Evolutionary conservation across 2,329 filamentous ascomycete species (phyloP), one percentile per base, ranked within the genome.

Genomic region (Balansia obtecta): DNA sequence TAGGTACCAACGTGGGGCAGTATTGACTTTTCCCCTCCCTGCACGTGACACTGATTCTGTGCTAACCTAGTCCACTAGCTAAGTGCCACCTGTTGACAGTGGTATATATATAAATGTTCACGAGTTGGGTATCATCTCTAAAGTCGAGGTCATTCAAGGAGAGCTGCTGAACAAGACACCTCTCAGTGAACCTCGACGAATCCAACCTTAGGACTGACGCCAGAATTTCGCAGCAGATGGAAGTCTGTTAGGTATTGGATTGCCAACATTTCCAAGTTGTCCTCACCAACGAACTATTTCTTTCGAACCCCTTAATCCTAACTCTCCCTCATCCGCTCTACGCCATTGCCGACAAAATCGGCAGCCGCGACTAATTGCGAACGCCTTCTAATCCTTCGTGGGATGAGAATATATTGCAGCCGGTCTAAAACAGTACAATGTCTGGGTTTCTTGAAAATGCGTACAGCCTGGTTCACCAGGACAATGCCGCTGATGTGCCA

Each of bases 401-500:
- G 15, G 27, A 45, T 10, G 13, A 20, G 12, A 12, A 40, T 30
- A 16, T 3, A 34, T 32, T 33, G 32, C 39, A 16, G 8, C 40
- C 20, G 9, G 9, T 16, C 48, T 56, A 52, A 57, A 46, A 50
- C 54, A 61, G 65, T 77, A 85, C 60, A 71, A 98, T 97, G 91
- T 85, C 91, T 72, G 85, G 86, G 60, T 97, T 95, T 69, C 80
- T 97, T 56, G 93, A 98, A 68, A 86, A 87, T 69, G 80, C 93
- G 58, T 98, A 97, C 79, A 96, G 88, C 71, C 73, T 98, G 72
- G 88, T 98, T 71, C 90, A 96, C 71, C 83, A 93, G 79, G 93
- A 98, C 80, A 97, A 96, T 77, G 80, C 88, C 55, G 87, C 90
- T 59, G 93, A 97, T 68, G 84, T 94, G 63, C 91, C 93, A 52